Conservation (phyloP, 768 basidiomycete species). For the Boletus eberwhitei region DNA sequence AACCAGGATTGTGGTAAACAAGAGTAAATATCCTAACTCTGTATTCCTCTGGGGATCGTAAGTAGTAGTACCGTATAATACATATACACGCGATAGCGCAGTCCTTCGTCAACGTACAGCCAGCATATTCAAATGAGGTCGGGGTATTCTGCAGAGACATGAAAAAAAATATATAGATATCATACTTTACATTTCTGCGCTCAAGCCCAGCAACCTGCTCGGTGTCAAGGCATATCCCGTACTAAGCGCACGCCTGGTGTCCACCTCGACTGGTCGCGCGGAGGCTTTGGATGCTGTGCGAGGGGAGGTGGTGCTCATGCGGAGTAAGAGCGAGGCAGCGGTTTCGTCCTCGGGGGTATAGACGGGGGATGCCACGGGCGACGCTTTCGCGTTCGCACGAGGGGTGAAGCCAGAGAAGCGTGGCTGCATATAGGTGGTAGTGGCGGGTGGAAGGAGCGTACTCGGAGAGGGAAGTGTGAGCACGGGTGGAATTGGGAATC, state of each 20-base stretch:
- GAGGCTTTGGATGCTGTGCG: not conserved
- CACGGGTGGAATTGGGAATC: conserved; percentile 36
- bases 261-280: not conserved
- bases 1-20: conserved; percentile 5
- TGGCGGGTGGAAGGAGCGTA: conserved; percentile 13
- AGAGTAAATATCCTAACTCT: not conserved
- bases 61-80: not conserved
- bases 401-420: conserved; percentile 22
- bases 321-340: conserved; percentile 63
- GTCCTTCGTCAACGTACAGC: conserved; percentile 1
- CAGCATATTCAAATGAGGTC: not conserved
- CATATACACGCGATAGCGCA: conserved; percentile 1
- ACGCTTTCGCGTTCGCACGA: conserved; percentile 14
- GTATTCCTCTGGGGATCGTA: too few species aligned
- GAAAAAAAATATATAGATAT: not conserved
- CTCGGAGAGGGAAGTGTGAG: conserved; percentile 39
- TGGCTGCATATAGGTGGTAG: conserved; percentile 13
- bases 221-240: conserved; percentile 23
- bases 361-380: conserved; percentile 27
- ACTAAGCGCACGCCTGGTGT: not conserved
- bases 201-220: conserved; percentile 24
- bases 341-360: conserved; percentile 60
- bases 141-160: not conserved
- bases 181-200: conserved; percentile 6
- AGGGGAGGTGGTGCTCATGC: conserved; percentile 44